Evolutionary conservation across 192 early-diverging fungal genomes (phyloP), one percentile per base, ranked within the genome.

Genomic region (Coemansia sp.): DNA sequence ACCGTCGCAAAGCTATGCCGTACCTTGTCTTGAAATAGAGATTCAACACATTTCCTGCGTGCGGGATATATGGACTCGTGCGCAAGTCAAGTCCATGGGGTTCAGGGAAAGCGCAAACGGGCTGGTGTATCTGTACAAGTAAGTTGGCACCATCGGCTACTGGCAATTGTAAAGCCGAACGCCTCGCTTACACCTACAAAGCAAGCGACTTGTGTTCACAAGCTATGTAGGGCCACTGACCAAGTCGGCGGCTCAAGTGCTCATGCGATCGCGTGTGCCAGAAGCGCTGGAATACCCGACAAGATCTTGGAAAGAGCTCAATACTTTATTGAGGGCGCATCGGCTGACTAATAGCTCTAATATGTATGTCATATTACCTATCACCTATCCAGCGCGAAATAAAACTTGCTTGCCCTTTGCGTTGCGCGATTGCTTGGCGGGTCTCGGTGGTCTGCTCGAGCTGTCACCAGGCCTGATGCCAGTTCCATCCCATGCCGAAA

Each of bases 331-430:
- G 27, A 42, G 38, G 4, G 49, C 25, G 24, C 27, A 6, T 15
- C 24, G 10, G 27, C 6, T 17, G 27, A 17, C 25, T 24, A 37
- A 64, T 6, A 64, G 39, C 17, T 20, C 43, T 32, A 17, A 39
- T 25, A 51, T 25, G 12, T 12, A 29, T n/a, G n/a, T n/a, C n/a
- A 14, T n/a, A 46, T 9, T 22, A 27, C 10, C n/a, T 27, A 14
- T 25, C 27, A 27, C 14, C 60, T 64, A 71, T 41, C 69, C 62
- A 37, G 60, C 27, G 27, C 56, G 42, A 59, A 69, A 73, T 32
- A 72, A 17, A 41, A 63, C 43, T 38, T 73, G 66, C 59, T 73
- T 78, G 31, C 76, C 76, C 60, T 78, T 78, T 40, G 36, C 17
- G 41, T 68, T 78, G 43, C 51, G 67, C 4, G 40, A 31, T 17